A percentile compares a stretch with the other conserved stretches of the same genome.
phyloP scores from a whole-genome alignment of 768 basidiomycete genomes.

The Termitomyces titanicus region DNA sequence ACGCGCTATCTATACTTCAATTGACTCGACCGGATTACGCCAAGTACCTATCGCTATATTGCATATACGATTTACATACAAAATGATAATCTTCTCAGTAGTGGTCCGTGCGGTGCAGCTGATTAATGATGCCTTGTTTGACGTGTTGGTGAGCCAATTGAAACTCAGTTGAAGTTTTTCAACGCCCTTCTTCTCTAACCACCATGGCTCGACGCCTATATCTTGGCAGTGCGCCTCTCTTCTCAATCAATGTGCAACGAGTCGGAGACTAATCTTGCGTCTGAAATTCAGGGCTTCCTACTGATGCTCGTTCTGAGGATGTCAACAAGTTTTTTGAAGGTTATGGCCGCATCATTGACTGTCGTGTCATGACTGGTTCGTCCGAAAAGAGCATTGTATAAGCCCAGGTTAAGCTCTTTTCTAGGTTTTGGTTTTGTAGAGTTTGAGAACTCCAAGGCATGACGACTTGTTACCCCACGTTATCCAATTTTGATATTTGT shows the following conservation, averaged over 20 bases:
- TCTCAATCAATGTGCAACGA: conserved; percentile 6
- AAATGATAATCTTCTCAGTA: background rate
- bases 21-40: background rate
- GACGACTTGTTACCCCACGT: background rate
- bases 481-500: conserved; percentile 10
- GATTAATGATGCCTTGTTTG: conserved; percentile 2
- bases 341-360: conserved; percentile 85
- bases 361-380: conserved; percentile 91
- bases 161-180: conserved; percentile 42
- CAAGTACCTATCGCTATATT: background rate
- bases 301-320: conserved; percentile 80
- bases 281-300: conserved; percentile 60
- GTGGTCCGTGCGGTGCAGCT: conserved; percentile 6
- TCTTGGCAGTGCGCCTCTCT: conserved; percentile 63
- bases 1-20: conserved; percentile 10
- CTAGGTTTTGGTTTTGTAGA: conserved; percentile 95
- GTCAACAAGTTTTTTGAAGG: conserved; percentile 88
- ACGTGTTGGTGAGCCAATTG: conserved; percentile 43
- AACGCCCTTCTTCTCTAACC: conserved; percentile 29
- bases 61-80: background rate
- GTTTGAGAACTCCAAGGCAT: conserved; percentile 82
- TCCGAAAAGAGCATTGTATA: conserved; percentile 18
- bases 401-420: conserved; percentile 18
- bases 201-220: conserved; percentile 83
- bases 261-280: background rate